Percentiles rank a stretch among this genome's conserved stretches.
phyloP scores from a whole-genome alignment of 2,329 filamentous ascomycete genomes.

The Chaetomiaceae sp. region DNA sequence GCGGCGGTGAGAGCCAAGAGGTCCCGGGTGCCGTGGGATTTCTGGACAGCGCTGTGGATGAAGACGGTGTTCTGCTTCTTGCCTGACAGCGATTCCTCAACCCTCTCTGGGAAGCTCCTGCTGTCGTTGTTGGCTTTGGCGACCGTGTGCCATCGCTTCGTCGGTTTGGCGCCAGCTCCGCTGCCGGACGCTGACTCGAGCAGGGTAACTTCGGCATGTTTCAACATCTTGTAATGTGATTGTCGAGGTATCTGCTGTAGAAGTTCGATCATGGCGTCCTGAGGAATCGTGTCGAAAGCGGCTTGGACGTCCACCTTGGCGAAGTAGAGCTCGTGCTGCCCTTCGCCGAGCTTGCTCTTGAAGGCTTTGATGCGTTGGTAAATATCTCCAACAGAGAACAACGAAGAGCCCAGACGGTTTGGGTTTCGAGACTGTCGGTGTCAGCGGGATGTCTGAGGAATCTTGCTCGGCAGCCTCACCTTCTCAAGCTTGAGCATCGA shows the following conservation, averaged over 20 bases:
- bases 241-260: conserved; percentile 55
- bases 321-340: conserved; percentile 62
- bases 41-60: conserved; percentile 62
- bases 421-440: conserved; percentile 44
- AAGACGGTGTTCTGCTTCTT: conserved; percentile 68
- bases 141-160: conserved; percentile 49
- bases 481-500: conserved; percentile 76
- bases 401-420: conserved; percentile 65
- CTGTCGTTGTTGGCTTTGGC: conserved; percentile 44
- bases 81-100: conserved; percentile 38
- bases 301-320: conserved; percentile 88
- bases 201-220: conserved; percentile 68
- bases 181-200: conserved; percentile 17
- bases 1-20: conserved; percentile 68
- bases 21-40: conserved; percentile 50
- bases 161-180: conserved; percentile 32
- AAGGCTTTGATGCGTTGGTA: conserved; percentile 69
- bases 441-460: too few relatives aligned
- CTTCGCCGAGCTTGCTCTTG: conserved; percentile 45
- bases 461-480: conserved; percentile 36
- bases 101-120: conserved; percentile 41
- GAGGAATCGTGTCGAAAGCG: conserved; percentile 94
- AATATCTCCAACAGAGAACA: conserved; percentile 79
- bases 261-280: conserved; percentile 65
- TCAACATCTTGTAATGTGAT: conserved; percentile 64